Evolutionary conservation across 2,329 filamentous ascomycete genomes (phyloP), one percentile per base, ranked within the genome.

Genomic region (Aureobasidium sp.): DNA sequence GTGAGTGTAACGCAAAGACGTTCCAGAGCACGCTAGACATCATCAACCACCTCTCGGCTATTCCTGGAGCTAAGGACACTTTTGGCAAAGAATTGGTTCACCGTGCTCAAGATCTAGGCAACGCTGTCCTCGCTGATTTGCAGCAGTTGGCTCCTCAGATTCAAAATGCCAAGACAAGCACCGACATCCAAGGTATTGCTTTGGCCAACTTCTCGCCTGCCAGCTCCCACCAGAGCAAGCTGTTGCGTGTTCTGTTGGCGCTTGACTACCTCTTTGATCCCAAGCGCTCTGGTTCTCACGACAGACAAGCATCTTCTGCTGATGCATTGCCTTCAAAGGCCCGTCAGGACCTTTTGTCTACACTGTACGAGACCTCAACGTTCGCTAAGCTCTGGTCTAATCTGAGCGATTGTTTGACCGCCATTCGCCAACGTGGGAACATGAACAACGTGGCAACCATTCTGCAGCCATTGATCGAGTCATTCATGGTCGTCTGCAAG

Each of bases 401-500:
- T 70, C 76, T 98, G 41, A 95, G 93, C 67, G 83, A 86, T 32
- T 97, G 91, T 66, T 77, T 98, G 52, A 83, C 81, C 54, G 86
- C 88, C 7, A 96, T 98, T 61, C 86, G 89, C 48, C 82, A 94
- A 68, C 87, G 90, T 54, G 90, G 95, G 66, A 94, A 89, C 66
- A 93, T 97, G 84, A 82, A 97, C 64, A 96, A 95, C 63, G 90
- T 98, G 54, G 94, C 93, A 25, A 97, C 91, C 0, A 97, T 97
- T 58, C 78, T 98, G 22, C 76, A 97, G 30, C 93, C 93, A 25
- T 75, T 98, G 25, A 96, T 98, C 57, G 93, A 98, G 70, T 89
- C 90, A 5, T 76, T 98, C 57, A 98, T 98, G 93, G 93, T 98
- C 50, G 90, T 98, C 24, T 98, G 94, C 79, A 98, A 97, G 76